These are phyloP conservation scores for Yarrowia galli DNA, from an alignment of 1,139 yeast genomes.

Conservation along the genomic window DNA sequence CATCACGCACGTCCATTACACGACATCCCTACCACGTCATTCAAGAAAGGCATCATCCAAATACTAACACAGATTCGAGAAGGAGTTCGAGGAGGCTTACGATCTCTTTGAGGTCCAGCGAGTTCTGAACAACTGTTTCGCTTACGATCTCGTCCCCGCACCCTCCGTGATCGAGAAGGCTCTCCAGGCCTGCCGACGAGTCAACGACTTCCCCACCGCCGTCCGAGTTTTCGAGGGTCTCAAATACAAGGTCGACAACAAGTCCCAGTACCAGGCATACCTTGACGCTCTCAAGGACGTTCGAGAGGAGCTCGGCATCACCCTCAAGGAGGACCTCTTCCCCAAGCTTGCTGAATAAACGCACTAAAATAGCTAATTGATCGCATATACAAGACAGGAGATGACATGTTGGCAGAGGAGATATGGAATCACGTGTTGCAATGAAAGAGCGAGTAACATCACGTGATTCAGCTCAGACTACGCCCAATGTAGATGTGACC, in stretches of 20 bases:
- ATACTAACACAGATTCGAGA: constrained; percentile 68
- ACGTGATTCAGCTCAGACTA: too few relatives aligned
- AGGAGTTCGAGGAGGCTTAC: constrained; percentile 97
- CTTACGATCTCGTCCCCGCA: constrained; percentile 98
- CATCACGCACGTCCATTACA: too few relatives aligned
- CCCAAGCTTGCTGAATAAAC: constrained; percentile 45
- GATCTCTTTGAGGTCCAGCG: constrained; percentile 95
- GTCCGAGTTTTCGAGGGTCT: constrained; percentile 96
- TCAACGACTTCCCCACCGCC: constrained; percentile 98
- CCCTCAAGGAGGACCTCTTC: constrained; percentile 90
- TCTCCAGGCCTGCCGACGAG: constrained; percentile 97
- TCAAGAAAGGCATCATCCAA: too few relatives aligned
- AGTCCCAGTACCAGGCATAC: constrained; percentile 92
- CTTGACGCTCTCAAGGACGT: constrained; percentile 91
- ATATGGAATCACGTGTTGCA: too few relatives aligned
- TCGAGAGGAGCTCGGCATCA: constrained; percentile 92
- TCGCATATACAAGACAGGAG: constrained; percentile 37
- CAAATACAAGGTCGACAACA: constrained; percentile 93
- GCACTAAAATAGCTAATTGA: constrained; percentile 39
- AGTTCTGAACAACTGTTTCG: constrained; percentile 94
- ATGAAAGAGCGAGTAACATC: too few relatives aligned
- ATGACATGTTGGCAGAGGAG: too few relatives aligned
- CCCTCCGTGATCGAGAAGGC: constrained; percentile 97
- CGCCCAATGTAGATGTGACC: too few relatives aligned
- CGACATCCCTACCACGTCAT: too few relatives aligned